Percentiles rank a stretch among this genome's conserved stretches.
Evolutionary conservation across 2,329 filamentous ascomycete genomes (phyloP).

Genomic region (Pezicula neosporulosa): DNA sequence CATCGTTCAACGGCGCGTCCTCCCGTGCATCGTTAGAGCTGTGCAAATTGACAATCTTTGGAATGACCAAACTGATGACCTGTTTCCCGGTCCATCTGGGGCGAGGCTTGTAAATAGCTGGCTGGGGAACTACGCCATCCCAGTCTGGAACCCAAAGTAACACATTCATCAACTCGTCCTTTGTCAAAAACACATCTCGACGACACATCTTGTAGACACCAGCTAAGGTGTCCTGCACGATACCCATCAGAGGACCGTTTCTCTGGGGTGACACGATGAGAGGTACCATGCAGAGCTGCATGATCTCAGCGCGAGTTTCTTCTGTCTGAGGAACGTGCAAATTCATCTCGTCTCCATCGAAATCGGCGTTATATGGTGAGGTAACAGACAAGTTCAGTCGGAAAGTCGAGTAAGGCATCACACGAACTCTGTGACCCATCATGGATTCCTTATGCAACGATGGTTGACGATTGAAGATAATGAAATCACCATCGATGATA

Average conservation of each 20-base stretch:
- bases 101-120: conserved; percentile 88
- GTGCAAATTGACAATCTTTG: conserved; percentile 77
- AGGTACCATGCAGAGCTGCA: conserved; percentile 94
- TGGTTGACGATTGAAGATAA: conserved; percentile 99
- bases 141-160: conserved; percentile 97
- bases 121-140: conserved; percentile 91
- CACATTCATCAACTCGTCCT: conserved; percentile 92
- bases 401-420: conserved; percentile 99
- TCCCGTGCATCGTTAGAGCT: conserved; percentile 57
- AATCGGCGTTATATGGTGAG: conserved; percentile 99
- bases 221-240: conserved; percentile 95
- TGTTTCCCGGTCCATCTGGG: conserved; percentile 99
- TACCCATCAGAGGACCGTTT: conserved; percentile 98
- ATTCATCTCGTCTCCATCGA: conserved; percentile 99
- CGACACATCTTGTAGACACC: conserved; percentile 96
- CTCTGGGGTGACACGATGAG: conserved; percentile 96
- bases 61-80: conserved; percentile 90
- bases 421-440: conserved; percentile 97
- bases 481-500: conserved; percentile 92
- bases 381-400: conserved; percentile 96
- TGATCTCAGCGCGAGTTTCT: conserved; percentile 92
- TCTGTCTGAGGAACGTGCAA: conserved; percentile 98
- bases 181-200: conserved; percentile 85
- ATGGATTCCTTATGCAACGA: conserved; percentile 99
- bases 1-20: conserved; percentile 65